Conservation (phyloP, 2,329 filamentous ascomycete genomes). For the Trichoderma simmonsii region DNA sequence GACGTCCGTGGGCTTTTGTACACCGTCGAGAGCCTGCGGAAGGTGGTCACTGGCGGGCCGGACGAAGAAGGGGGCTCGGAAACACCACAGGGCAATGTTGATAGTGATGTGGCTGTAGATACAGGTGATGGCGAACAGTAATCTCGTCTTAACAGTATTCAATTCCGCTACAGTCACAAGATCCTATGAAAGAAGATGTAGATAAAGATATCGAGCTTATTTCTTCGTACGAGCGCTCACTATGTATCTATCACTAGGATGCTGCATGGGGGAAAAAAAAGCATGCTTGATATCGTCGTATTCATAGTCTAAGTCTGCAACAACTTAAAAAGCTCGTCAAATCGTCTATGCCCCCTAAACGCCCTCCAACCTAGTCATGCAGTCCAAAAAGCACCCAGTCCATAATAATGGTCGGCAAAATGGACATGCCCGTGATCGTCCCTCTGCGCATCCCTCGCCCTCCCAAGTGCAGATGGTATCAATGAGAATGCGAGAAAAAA, state of each 20-base stretch:
- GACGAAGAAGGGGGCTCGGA: conserved; percentile 24
- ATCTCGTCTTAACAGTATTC: background rate
- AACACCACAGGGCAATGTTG: conserved; percentile 3
- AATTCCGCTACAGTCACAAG: background rate
- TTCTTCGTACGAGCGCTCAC: background rate
- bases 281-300: conserved; percentile 18
- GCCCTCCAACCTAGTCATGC: conserved; percentile 35
- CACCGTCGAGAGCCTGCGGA: conserved; percentile 47
- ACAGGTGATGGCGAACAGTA: conserved; percentile 3
- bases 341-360: conserved; percentile 40
- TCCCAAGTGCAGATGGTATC: conserved; percentile 22
- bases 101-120: conserved; percentile 12
- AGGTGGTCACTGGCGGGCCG: conserved; percentile 32
- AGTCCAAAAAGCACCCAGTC: conserved; percentile 27
- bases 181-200: background rate
- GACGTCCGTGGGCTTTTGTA: conserved; percentile 46
- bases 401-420: conserved; percentile 17
- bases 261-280: background rate
- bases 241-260: background rate
- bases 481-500: conserved; percentile 20
- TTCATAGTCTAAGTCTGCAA: conserved; percentile 25
- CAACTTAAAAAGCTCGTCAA: conserved; percentile 34
- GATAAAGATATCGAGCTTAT: background rate
- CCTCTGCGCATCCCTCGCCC: conserved; percentile 4
- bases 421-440: conserved; percentile 12